Evolutionary conservation across 306 rosid species (phyloP).

Genomic region (Casuarina cunninghamiana): DNA sequence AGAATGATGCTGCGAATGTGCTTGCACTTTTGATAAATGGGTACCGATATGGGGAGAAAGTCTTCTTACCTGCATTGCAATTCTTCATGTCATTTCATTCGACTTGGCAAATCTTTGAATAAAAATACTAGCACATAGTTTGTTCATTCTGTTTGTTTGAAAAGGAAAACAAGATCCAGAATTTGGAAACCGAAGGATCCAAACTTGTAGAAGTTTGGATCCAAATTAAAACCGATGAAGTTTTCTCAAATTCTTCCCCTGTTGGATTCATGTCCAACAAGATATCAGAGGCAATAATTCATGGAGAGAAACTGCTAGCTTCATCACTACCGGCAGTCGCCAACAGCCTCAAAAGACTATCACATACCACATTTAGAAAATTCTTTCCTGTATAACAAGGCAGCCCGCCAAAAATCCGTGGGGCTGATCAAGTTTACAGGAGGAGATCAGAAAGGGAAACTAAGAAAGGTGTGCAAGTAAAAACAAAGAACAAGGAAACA

Average conservation of each 20-base stretch:
- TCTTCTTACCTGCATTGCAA: slow-evolving; percentile 27
- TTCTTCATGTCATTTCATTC: neutral
- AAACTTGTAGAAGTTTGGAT: no score
- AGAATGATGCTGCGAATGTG: slow-evolving; percentile 52
- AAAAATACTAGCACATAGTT: no score
- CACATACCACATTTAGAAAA: slow-evolving; percentile 7
- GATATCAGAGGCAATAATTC: neutral
- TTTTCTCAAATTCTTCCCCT: no score
- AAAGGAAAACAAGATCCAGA: neutral
- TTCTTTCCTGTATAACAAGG: neutral
- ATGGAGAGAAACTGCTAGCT: neutral
- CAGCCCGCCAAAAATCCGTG: neutral
- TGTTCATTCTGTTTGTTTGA: no score
- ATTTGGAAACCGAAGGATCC: neutral
- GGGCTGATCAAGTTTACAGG: neutral
- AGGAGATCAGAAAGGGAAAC: neutral
- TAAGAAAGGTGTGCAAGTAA: neutral
- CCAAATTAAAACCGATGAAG: no score
- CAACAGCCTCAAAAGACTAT: neutral
- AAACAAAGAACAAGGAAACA: neutral
- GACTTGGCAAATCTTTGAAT: no score
- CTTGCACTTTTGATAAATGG: slow-evolving; percentile 80
- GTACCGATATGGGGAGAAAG: slow-evolving; percentile 31
- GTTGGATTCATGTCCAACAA: neutral
- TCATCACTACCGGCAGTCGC: neutral